phyloP scores from a whole-genome alignment of 1,139 yeast genomes.

The Candida sp. region DNA sequence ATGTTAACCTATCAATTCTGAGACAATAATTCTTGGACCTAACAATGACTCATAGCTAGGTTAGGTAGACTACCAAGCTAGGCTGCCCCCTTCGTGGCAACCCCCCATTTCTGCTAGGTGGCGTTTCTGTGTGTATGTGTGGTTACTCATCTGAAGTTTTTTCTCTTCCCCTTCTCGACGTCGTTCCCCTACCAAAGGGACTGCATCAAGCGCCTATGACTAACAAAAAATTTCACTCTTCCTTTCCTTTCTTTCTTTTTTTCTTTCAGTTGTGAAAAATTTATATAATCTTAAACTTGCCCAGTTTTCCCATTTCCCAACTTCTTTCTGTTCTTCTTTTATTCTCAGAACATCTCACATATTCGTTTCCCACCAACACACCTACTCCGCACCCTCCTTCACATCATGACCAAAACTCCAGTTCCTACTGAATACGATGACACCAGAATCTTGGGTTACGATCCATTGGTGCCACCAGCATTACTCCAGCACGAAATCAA shows the following conservation, averaged over 20 bases:
- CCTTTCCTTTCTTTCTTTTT: neutral
- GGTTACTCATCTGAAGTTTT: neutral
- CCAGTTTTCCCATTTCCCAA: neutral
- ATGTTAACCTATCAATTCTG: too few species aligned
- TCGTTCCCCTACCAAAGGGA: neutral
- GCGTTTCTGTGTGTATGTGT: too few species aligned
- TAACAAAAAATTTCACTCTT: constrained; percentile 1
- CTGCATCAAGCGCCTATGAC: neutral
- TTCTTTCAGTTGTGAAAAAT: neutral
- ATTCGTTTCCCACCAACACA: neutral
- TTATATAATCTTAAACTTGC: constrained; percentile 1
- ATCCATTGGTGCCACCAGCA: constrained; percentile 95
- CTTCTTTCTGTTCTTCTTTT: neutral
- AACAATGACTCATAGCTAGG: too few species aligned
- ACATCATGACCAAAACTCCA: constrained; percentile 50
- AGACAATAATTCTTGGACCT: too few species aligned
- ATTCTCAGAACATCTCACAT: neutral
- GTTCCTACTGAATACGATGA: constrained; percentile 82
- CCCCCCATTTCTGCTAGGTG: too few species aligned
- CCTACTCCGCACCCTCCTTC: neutral
- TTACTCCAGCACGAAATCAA: constrained; percentile 91
- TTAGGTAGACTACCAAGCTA: too few species aligned
- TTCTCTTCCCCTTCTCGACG: neutral
- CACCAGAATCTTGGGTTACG: constrained; percentile 89
- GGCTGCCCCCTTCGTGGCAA: too few species aligned